A percentile compares a stretch with the other conserved stretches of the same genome.
These are phyloP conservation scores for Fusarium veterinarium DNA, from an alignment of 2,329 filamentous ascomycete species.

Conservation along the genomic window DNA sequence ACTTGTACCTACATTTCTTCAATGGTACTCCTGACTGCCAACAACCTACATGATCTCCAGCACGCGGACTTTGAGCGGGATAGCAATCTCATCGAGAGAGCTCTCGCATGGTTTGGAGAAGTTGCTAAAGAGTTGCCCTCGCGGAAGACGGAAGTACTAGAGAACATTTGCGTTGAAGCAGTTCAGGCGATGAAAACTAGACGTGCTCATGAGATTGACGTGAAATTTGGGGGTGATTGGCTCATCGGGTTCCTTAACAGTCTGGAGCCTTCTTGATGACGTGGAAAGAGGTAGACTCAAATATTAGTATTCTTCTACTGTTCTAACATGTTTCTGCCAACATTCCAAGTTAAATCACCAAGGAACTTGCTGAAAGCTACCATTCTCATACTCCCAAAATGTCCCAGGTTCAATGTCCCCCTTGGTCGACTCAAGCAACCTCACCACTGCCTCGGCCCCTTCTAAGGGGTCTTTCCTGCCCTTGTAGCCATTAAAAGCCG, in stretches of 20 bases:
- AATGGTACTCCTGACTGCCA: neutral
- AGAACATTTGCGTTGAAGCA: neutral
- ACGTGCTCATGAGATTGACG: neutral
- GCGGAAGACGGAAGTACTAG: neutral
- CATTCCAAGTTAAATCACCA: neutral
- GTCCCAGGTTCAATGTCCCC: neutral
- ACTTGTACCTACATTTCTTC: constrained; percentile 5
- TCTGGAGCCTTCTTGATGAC: neutral
- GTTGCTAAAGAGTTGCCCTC: neutral
- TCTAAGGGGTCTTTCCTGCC: neutral
- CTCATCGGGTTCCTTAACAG: neutral
- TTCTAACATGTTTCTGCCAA: rapidly evolving
- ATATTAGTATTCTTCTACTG: neutral
- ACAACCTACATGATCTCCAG: neutral
- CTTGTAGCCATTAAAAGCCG: constrained; percentile 9
- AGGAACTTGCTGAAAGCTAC: neutral
- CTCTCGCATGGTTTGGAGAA: neutral
- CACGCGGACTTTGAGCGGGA: neutral
- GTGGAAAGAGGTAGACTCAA: rapidly evolving
- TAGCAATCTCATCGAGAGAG: neutral
- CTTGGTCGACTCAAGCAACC: neutral
- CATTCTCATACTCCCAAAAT: constrained; percentile 13
- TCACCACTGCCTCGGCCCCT: constrained; percentile 3
- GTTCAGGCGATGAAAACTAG: neutral
- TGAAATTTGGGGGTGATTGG: neutral